A percentile compares a stretch with the other conserved stretches of the same genome.
Evolutionary conservation across 176 grass and related monocot genomes (phyloP).

Genomic region (Avena sativa): DNA sequence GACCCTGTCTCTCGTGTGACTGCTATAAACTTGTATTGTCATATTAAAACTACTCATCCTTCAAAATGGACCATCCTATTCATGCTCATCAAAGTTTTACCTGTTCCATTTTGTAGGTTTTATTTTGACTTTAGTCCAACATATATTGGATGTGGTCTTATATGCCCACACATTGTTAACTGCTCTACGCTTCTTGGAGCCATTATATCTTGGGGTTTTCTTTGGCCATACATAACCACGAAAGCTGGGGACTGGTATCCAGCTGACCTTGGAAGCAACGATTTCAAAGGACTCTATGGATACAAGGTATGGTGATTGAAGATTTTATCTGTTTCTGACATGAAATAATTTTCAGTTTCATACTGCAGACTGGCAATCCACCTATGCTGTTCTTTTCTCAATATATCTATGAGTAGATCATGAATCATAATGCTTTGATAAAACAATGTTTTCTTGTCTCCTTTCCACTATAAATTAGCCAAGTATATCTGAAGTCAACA

Average conservation of each 20-base stretch:
- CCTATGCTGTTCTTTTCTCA: not conserved
- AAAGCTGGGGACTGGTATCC: constrained; percentile 89
- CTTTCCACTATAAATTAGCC: not conserved
- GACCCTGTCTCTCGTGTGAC: not conserved
- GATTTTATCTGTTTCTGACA: constrained; percentile 24
- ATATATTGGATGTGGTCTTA: constrained; percentile 91
- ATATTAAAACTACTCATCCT: not conserved
- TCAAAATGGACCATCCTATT: not conserved
- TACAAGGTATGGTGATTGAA: constrained; percentile 66
- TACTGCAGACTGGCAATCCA: not conserved
- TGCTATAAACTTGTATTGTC: constrained; percentile 11
- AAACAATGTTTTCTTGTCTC: not conserved
- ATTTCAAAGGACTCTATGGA: constrained; percentile 93
- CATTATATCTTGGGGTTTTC: constrained; percentile 90
- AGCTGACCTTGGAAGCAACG: constrained; percentile 73
- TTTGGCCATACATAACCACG: constrained; percentile 84
- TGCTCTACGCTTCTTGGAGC: constrained; percentile 88
- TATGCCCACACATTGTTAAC: constrained; percentile 94
- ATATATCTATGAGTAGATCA: not conserved
- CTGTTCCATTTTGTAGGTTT: constrained; percentile 62
- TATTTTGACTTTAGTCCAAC: constrained; percentile 98
- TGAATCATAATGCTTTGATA: not conserved
- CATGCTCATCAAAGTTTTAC: not conserved
- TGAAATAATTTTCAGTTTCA: not conserved
- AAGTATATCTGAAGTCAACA: constrained; percentile 9